These are phyloP conservation scores for Candida pini DNA, from an alignment of 805 yeast species.

Conservation along the genomic window DNA sequence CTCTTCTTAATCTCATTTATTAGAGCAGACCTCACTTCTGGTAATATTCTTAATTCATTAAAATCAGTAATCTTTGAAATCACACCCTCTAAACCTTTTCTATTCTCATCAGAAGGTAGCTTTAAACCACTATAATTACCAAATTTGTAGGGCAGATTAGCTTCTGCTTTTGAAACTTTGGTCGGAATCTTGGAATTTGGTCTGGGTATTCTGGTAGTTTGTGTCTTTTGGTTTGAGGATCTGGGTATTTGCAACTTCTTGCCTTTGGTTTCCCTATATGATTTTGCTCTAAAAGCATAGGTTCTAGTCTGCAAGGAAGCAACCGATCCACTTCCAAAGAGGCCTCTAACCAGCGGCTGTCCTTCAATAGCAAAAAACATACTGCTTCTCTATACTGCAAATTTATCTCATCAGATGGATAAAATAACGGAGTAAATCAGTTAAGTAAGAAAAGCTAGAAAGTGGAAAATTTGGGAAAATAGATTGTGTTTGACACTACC, in stretches of 20 bases:
- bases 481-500: too few species aligned
- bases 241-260: constrained; percentile 4
- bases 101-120: constrained; percentile 30
- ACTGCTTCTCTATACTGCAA: too few species aligned
- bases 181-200: background rate
- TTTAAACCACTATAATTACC: constrained; percentile 47
- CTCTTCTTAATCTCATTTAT: constrained; percentile 45
- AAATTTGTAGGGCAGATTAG: constrained; percentile 31
- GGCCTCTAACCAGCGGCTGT: too few species aligned
- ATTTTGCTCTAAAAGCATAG: constrained; percentile 2
- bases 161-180: constrained; percentile 5
- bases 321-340: too few species aligned
- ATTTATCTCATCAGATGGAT: too few species aligned
- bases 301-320: too few species aligned
- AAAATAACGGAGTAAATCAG: too few species aligned
- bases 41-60: constrained; percentile 59
- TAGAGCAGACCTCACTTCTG: constrained; percentile 59
- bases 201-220: background rate
- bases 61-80: constrained; percentile 55
- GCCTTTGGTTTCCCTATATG: constrained; percentile 8
- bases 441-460: too few species aligned
- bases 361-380: too few species aligned
- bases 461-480: too few species aligned
- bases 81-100: constrained; percentile 32
- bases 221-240: background rate